Evolutionary conservation across 768 basidiomycete species (phyloP).

Genomic region (Boletales sp.): DNA sequence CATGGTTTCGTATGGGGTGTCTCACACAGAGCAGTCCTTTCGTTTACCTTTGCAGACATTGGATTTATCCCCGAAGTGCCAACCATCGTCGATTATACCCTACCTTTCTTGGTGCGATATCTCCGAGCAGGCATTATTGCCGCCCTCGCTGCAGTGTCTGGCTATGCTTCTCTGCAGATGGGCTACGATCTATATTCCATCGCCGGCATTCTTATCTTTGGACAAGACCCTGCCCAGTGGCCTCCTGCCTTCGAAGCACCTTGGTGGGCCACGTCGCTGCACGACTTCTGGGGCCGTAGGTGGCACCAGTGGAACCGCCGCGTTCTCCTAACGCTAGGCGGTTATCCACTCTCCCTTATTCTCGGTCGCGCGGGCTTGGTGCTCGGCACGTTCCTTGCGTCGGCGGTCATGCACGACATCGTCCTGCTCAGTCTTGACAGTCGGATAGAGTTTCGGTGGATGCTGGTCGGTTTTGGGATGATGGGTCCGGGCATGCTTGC

Average conservation of each 20-base stretch:
- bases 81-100: conserved; percentile 32
- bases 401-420: conserved; percentile 53
- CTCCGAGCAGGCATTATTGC: conserved; percentile 42
- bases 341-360: conserved; percentile 29
- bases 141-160: conserved; percentile 37
- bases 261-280: conserved; percentile 34
- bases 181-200: conserved; percentile 25
- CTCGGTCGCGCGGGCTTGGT: conserved; percentile 48
- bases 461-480: conserved; percentile 51
- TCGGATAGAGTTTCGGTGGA: conserved; percentile 37
- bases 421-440: conserved; percentile 49
- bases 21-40: conserved; percentile 45
- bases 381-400: conserved; percentile 55
- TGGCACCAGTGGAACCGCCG: conserved; percentile 40
- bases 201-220: conserved; percentile 23
- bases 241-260: conserved; percentile 34
- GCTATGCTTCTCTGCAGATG: conserved; percentile 45
- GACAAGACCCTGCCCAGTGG: conserved; percentile 29
- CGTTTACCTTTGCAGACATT: conserved; percentile 33
- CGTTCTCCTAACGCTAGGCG: conserved; percentile 30
- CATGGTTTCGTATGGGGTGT: conserved; percentile 42
- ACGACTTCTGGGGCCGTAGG: conserved; percentile 36
- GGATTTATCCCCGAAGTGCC: conserved; percentile 13
- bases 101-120: conserved; percentile 25
- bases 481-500: conserved; percentile 49